phyloP scores from a whole-genome alignment of 805 yeast genomes.

The Barnettozyma salicaria region DNA sequence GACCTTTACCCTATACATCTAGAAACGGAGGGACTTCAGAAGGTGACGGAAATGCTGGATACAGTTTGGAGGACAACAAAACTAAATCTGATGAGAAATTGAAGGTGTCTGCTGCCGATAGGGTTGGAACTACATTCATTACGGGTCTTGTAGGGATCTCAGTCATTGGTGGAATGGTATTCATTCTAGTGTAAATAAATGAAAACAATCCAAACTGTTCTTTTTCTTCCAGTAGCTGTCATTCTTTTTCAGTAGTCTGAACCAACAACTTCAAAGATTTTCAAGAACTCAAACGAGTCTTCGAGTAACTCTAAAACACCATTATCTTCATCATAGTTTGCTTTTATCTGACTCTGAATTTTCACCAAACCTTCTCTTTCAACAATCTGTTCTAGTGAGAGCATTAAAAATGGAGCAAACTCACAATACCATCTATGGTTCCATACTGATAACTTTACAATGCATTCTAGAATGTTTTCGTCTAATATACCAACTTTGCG shows the following conservation, averaged over 20 bases:
- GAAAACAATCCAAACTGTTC: background rate
- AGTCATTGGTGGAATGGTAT: conserved; percentile 28
- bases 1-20: conserved; percentile 57
- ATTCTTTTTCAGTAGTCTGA: conserved; percentile 7
- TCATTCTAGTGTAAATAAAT: background rate
- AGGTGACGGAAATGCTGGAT: conserved; percentile 67
- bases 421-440: conserved; percentile 96
- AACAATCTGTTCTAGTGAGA: conserved; percentile 53
- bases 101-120: conserved; percentile 39
- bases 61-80: background rate
- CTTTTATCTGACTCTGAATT: conserved; percentile 64
- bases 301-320: conserved; percentile 55
- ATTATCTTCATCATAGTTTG: conserved; percentile 49
- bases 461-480: conserved; percentile 49
- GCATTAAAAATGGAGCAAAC: conserved; percentile 65
- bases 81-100: conserved; percentile 28
- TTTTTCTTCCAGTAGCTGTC: background rate
- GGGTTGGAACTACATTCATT: conserved; percentile 65
- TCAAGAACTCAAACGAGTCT: conserved; percentile 42
- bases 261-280: conserved; percentile 16
- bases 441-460: conserved; percentile 89
- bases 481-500: conserved; percentile 35
- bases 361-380: conserved; percentile 75
- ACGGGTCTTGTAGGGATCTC: conserved; percentile 50
- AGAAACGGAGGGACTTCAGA: conserved; percentile 61